Evolutionary conservation across 371 early-diverging fungal genomes (phyloP), one percentile per base, ranked within the genome.

Genomic region (Nosema granulosis): DNA sequence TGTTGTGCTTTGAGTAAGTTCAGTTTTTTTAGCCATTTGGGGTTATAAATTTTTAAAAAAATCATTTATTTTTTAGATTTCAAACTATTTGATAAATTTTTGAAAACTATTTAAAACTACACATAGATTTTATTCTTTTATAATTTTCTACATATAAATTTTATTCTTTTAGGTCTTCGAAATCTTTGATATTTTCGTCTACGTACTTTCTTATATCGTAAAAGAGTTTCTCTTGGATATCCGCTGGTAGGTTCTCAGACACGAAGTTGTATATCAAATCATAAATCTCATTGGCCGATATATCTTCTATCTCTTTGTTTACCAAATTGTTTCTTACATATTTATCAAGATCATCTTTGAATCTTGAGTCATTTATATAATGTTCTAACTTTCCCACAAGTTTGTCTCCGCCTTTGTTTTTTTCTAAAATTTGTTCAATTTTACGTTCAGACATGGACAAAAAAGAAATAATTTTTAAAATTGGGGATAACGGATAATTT

Each of bases 191-290:
- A 61, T 50, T 71, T 1, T 50, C 49, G 50, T 71, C 63, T 31
- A 73, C 56, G 65, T 65, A 73, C n/a, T 52, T 63, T 32, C 63
- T 73, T 28, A 73, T 65, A 12, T 73, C 54, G 20, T 63, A 34
- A 51, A 65, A 73, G 26, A 73, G 54, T 35, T 43, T 56, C 20
- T 73, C 52, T 26, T 73, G 74, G 1, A 73, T 20, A 12, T 73
- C 74, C 24, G 52, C 65, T 1, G 74, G 74, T n/a, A 73, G 50
- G 37, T 73, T 73, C 0, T n/a, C 13, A 12, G 65, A 51, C 62
- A 73, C 56, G 26, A 65, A 73, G 16, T 73, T 54, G 34, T 56
- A 34, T 0, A 73, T 51, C 11, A 52, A 52, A 35, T 63, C 37
- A 54, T 63, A 73, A 32, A 54, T 32, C 20, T 65, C 31, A n/a